A percentile compares a stretch with the other conserved stretches of the same genome.
phyloP scores from a whole-genome alignment of 202 grass and related monocot species.

The Elaeis oleifera region DNA sequence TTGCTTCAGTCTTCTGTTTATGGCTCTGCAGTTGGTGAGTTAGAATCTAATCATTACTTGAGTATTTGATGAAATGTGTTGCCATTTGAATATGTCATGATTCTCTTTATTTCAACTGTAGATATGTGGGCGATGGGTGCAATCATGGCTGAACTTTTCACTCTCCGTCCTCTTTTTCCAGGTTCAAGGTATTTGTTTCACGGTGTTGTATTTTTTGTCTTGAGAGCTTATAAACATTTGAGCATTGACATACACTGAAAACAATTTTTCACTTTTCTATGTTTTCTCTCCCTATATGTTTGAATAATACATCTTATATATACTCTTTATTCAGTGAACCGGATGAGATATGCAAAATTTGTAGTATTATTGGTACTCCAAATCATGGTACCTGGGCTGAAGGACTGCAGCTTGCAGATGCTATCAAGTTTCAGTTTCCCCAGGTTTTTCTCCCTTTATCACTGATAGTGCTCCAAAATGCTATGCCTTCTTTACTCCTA shows the following conservation, averaged over 20 bases:
- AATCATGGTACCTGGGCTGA: constrained; percentile 62
- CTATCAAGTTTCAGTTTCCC: constrained; percentile 84
- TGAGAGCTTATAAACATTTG: background rate
- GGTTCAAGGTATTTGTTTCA: constrained; percentile 57
- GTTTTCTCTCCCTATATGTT: background rate
- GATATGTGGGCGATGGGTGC: constrained; percentile 99
- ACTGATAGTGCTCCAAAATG: background rate
- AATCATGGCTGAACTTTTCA: constrained; percentile 95
- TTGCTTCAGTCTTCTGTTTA: constrained; percentile 90
- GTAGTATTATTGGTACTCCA: constrained; percentile 79
- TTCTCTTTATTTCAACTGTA: constrained; percentile 19
- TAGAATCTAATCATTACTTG: constrained; percentile 6
- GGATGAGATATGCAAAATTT: constrained; percentile 94
- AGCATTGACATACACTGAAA: too few species aligned
- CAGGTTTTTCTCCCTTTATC: constrained; percentile 25
- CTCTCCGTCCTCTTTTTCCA: constrained; percentile 84
- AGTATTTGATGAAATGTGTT: constrained; percentile 5
- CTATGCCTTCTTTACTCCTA: constrained; percentile 6
- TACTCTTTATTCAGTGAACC: constrained; percentile 46
- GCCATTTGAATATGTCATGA: constrained; percentile 10
- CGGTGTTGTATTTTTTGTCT: background rate
- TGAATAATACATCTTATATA: too few species aligned
- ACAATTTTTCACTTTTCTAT: background rate
- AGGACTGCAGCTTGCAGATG: constrained; percentile 67
- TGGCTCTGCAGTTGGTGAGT: constrained; percentile 90